Base-by-base conservation (phyloP, 2,329 filamentous ascomycete species). In the Ophiostoma sp. region DNA sequence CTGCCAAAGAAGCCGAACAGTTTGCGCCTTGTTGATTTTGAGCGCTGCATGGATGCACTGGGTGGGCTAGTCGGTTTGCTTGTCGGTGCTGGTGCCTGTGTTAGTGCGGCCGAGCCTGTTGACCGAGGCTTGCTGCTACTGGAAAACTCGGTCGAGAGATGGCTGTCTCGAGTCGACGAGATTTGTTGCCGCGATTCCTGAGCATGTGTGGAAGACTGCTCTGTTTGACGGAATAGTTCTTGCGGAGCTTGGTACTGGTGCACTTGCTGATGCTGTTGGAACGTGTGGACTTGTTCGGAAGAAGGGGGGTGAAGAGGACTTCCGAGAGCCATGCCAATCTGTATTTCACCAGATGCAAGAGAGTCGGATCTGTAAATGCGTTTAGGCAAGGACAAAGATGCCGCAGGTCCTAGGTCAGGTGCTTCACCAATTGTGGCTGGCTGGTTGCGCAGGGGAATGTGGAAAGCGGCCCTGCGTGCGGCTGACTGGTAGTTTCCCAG, bases 241-340 rank as follows among this genome's bases (percentile, higher is more conserved):
- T 12, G 52, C 16, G 27, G 65, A 5, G 38, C 65, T 42, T 42
- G 36, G 18, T 55, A 55, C 2, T 55, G 49, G n/a, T 18, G 42
- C 41, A 42, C 41, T 16, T 42, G 40, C 58, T 58, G 73, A 49
- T 64, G 71, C 66, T 67, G 70, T 16, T 62, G 62, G 62, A n/a
- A 18, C 40, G 9, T 40, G 38, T 52, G 42, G 16, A 49, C 38
- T 36, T 42, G 45, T n/a, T 60, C 58, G 38, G 64, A 38, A 74
- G 75, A 45, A 72, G 79, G 78, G 16, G 78, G 76, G 52, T 80
- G 79, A n/a, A 81, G 79, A 38, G 90, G 90, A 74, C 89, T 92
- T 44, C 89, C 90, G 68, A 92, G 78, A 1, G 90, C 90, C 82
- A 93, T 88, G 9, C 90, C 90, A 70, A 93, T 92, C 72, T 80